These are phyloP conservation scores for Saraca asoca DNA, from an alignment of 331 rosid species.

Conservation along the genomic window DNA sequence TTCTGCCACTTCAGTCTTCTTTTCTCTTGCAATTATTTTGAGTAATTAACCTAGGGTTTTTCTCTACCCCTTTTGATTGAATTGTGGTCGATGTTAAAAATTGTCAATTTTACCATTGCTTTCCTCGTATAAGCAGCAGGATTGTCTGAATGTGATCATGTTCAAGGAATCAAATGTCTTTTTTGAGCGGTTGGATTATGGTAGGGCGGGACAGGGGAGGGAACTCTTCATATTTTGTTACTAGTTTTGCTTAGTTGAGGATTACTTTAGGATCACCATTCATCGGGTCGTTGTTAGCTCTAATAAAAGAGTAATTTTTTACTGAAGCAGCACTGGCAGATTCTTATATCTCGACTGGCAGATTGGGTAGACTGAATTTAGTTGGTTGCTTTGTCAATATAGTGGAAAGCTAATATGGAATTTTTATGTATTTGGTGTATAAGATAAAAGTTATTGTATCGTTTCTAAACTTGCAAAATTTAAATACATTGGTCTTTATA, in stretches of 20 bases:
- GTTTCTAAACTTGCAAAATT: background rate
- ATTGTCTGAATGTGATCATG: background rate
- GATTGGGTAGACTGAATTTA: background rate
- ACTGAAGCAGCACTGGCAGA: background rate
- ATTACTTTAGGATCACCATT: background rate
- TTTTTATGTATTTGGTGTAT: background rate
- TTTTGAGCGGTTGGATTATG: no score
- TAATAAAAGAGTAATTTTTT: background rate
- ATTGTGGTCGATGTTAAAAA: background rate
- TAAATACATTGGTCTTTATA: background rate
- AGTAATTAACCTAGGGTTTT: background rate
- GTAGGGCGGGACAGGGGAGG: background rate
- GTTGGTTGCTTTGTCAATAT: background rate
- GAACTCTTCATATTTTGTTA: background rate
- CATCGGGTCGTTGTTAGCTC: background rate
- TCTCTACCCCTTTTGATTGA: background rate
- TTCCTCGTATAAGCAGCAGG: slow-evolving; percentile 6
- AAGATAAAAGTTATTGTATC: background rate
- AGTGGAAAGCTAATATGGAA: background rate
- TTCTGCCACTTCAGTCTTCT: background rate
- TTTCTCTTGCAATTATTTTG: background rate
- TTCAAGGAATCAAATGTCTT: no score
- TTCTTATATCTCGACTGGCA: background rate
- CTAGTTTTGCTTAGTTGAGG: background rate
- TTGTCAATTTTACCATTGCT: no score